These are phyloP conservation scores for Mycena sanguinolenta DNA, from an alignment of 768 basidiomycete species.

Conservation along the genomic window DNA sequence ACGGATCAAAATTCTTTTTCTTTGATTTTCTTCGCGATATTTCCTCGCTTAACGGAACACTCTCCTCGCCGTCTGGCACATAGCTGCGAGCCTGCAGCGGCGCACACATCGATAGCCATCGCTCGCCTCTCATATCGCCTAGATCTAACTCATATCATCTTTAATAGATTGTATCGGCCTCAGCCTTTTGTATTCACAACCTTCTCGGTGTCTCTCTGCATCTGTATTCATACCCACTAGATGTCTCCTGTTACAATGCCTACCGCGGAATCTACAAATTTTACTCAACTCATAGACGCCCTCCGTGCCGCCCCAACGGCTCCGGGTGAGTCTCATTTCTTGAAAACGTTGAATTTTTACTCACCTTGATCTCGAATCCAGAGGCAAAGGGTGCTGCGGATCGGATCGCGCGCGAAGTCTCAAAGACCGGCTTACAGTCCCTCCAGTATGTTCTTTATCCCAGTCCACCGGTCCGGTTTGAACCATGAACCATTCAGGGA, in stretches of 20 bases:
- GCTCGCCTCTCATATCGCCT: constrained; percentile 23
- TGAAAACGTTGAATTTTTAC: not conserved
- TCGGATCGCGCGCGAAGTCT: constrained; percentile 79
- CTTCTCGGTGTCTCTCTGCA: constrained; percentile 39
- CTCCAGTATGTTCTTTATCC: constrained; percentile 62
- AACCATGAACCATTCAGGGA: constrained; percentile 58
- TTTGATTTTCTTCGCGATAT: no score
- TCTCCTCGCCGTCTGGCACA: constrained; percentile 12
- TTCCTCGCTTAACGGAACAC: constrained; percentile 1
- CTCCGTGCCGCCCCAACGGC: constrained; percentile 68
- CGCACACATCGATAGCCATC: constrained; percentile 25
- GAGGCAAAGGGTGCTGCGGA: constrained; percentile 91
- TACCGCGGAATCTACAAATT: constrained; percentile 56
- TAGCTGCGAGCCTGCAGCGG: constrained; percentile 1
- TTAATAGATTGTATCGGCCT: constrained; percentile 33
- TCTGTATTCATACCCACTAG: constrained; percentile 45
- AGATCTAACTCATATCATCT: constrained; percentile 32
- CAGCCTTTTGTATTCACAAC: constrained; percentile 39
- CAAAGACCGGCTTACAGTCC: constrained; percentile 71
- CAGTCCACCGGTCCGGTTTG: not conserved
- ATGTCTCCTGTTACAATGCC: constrained; percentile 72
- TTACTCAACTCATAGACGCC: constrained; percentile 53
- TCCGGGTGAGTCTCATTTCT: constrained; percentile 56
- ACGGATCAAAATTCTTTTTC: no score
- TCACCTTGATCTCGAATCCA: constrained; percentile 43